Evolutionary conservation across 1,284 basidiomycete genomes (phyloP).

Genomic region (Ustilago curta): DNA sequence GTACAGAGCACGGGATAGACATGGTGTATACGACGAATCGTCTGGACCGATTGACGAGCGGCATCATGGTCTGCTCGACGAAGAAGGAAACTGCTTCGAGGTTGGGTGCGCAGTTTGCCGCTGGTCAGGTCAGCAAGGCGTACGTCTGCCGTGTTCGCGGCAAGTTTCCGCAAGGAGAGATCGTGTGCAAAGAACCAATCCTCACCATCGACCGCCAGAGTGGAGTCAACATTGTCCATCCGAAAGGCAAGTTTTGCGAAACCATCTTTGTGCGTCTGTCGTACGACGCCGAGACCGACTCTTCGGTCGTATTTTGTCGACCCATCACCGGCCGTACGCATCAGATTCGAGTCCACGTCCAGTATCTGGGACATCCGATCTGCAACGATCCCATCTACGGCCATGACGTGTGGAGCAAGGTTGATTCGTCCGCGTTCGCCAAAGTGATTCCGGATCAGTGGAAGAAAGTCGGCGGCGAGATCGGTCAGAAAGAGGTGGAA

Average conservation of each 20-base stretch:
- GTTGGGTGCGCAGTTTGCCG: slow-evolving; percentile 72
- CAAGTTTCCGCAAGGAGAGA: slow-evolving; percentile 75
- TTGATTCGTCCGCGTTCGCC: slow-evolving; percentile 52
- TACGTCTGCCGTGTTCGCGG: slow-evolving; percentile 58
- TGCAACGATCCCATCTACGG: slow-evolving; percentile 73
- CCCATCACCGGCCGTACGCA: slow-evolving; percentile 77
- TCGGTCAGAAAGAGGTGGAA: slow-evolving; percentile 61
- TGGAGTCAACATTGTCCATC: slow-evolving; percentile 86
- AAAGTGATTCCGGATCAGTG: slow-evolving; percentile 60
- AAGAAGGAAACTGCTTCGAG: slow-evolving; percentile 78
- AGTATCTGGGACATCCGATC: slow-evolving; percentile 92
- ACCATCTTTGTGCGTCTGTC: slow-evolving; percentile 88
- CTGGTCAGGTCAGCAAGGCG: slow-evolving; percentile 78
- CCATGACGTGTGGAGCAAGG: slow-evolving; percentile 64
- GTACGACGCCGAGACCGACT: slow-evolving; percentile 85
- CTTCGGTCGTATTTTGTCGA: slow-evolving; percentile 85
- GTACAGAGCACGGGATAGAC: slow-evolving; percentile 83
- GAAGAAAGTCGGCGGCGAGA: slow-evolving; percentile 62
- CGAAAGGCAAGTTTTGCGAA: slow-evolving; percentile 74
- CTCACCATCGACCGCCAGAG: slow-evolving; percentile 94
- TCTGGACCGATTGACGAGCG: slow-evolving; percentile 92
- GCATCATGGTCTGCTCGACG: slow-evolving; percentile 92
- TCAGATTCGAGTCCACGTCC: slow-evolving; percentile 94
- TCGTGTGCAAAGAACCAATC: slow-evolving; percentile 86
- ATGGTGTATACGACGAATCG: slow-evolving; percentile 92